These are phyloP conservation scores for Paramecium octaurelia DNA, from an alignment of 73 alveolate species.

Conservation along the genomic window DNA sequence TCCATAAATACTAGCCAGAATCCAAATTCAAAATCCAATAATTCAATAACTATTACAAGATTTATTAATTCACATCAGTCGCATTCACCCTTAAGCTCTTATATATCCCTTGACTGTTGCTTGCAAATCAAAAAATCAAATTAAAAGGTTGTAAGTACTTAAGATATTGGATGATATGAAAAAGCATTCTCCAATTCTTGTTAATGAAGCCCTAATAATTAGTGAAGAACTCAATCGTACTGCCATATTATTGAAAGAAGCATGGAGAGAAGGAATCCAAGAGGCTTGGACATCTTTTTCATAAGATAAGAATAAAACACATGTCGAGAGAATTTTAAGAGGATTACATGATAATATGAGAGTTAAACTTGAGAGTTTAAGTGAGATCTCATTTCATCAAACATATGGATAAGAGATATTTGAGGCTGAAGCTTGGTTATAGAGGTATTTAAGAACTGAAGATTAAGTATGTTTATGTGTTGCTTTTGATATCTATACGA, in stretches of 20 bases:
- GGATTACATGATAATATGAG: conserved; percentile 87
- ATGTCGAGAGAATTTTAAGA: conserved; percentile 75
- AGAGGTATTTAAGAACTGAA: conserved; percentile 65
- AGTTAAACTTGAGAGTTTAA: conserved; percentile 86
- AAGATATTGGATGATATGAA: conserved; percentile 81
- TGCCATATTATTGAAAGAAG: conserved; percentile 90
- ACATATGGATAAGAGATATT: conserved; percentile 82
- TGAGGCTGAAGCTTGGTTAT: conserved; percentile 90
- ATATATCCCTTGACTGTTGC: conserved; percentile 94
- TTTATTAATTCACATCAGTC: conserved; percentile 83
- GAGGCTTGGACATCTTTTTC: conserved; percentile 91
- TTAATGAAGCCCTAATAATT: conserved; percentile 84
- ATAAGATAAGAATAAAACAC: conserved; percentile 80
- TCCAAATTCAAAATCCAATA: conserved; percentile 79
- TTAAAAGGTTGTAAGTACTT: conserved; percentile 87
- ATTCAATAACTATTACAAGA: conserved; percentile 77
- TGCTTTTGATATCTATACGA: conserved; percentile 91
- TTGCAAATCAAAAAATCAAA: conserved; percentile 81
- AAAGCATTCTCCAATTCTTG: conserved; percentile 76
- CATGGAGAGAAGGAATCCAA: conserved; percentile 95
- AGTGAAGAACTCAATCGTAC: conserved; percentile 93
- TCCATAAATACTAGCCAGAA: conserved; percentile 97
- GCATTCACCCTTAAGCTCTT: conserved; percentile 91
- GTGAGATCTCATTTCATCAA: conserved; percentile 94
- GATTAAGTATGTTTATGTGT: conserved; percentile 73